Conservation (phyloP, 495 filamentous ascomycete species). For the Aspergillus kassunensis region DNA sequence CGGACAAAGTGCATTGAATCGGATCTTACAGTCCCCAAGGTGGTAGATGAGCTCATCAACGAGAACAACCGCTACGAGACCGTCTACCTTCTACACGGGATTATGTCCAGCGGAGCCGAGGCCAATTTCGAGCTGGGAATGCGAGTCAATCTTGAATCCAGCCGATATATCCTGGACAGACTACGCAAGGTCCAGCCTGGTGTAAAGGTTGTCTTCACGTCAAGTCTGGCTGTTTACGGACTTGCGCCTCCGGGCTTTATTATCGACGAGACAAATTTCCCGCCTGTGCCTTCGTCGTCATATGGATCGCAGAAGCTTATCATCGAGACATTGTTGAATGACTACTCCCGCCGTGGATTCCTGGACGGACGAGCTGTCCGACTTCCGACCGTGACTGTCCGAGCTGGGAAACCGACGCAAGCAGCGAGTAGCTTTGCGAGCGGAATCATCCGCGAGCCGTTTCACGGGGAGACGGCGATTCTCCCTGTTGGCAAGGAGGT, state of each 20-base stretch:
- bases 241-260: conserved; percentile 39
- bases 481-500: conserved; percentile 55
- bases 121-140: conserved; percentile 71
- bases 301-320: conserved; percentile 82
- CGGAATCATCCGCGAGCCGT: conserved; percentile 67
- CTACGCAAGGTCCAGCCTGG: conserved; percentile 56
- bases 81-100: conserved; percentile 77
- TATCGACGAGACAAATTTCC: conserved; percentile 53
- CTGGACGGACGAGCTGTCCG: conserved; percentile 64
- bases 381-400: conserved; percentile 71
- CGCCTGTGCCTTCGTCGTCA: conserved; percentile 62
- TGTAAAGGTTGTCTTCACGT: conserved; percentile 57
- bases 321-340: conserved; percentile 68
- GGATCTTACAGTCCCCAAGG: conserved; percentile 58
- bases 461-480: conserved; percentile 59
- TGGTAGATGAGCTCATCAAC: conserved; percentile 51
- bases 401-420: conserved; percentile 69
- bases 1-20: conserved; percentile 50
- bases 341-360: conserved; percentile 67
- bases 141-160: conserved; percentile 71
- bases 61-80: conserved; percentile 48
- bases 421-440: conserved; percentile 72
- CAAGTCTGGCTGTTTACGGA: conserved; percentile 61
- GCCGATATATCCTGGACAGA: conserved; percentile 57
- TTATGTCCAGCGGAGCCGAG: conserved; percentile 78